Evolutionary conservation across 352 stramenopile species (phyloP), one percentile per base, ranked within the genome.

Genomic region (Phytophthora syringae): DNA sequence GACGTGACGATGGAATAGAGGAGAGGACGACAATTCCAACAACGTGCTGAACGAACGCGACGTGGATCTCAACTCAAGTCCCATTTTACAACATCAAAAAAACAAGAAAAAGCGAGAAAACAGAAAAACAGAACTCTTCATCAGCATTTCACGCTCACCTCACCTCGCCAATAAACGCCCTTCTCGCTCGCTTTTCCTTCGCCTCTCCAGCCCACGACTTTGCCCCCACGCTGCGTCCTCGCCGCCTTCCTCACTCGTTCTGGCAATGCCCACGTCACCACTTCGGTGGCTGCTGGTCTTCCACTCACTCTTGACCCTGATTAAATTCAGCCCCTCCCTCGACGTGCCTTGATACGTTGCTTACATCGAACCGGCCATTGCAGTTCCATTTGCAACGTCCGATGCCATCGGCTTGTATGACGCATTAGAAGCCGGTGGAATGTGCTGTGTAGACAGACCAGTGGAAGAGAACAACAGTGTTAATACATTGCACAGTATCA

Each of bases 341-440:
- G 3, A 20, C 18, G n/a, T 20, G 42, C 22, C 36, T 55, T 20
- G 32, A 21, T 37, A 13, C 16, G 20, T n/a, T 39, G n/a, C 18
- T 79, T 82, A 88, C 75, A 79, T 85, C 22, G 76, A 88, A n/a
- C 79, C 77, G 7, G 84, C 84, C 84, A 94, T 94, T 12, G 86
- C 86, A 24, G 86, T 94, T 28, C 84, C 84, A 21, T 79, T 92
- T 37, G 80, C 66, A 22, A 89, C 64, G 62, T 94, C 82, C 13
- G 82, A 74, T 16, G 71, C 67, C 81, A 93, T 92, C 11, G 86
- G 67, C 50, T 77, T 77, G 61, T 92, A 92, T 51, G 82, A 74
- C 25, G 80, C 72, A 52, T 77, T 88, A 45, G 81, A 58, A 50
- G 76, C 75, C 43, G 86, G 84, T 58, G 83, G 79, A 72, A 94